Evolutionary conservation across 2,329 filamentous ascomycete species (phyloP).

Genomic region (Penicillium glabrum): DNA sequence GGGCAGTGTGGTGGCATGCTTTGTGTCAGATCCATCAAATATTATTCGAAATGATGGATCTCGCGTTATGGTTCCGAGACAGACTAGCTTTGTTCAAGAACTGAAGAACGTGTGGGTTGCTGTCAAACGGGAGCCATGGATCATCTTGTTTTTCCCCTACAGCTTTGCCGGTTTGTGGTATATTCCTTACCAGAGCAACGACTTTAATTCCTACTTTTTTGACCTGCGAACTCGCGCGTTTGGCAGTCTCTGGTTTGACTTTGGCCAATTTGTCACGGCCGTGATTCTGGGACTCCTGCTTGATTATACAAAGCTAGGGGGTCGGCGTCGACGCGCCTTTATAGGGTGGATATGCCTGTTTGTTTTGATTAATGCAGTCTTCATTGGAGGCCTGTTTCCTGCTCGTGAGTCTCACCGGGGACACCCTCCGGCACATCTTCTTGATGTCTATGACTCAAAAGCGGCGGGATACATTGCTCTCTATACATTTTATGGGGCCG

Average conservation of each 20-base stretch:
- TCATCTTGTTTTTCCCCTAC: slow-evolving; percentile 21
- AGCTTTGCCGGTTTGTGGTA: slow-evolving; percentile 23
- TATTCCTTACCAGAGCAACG: slow-evolving; percentile 24
- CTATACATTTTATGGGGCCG: neutral
- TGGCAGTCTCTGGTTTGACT: slow-evolving; percentile 21
- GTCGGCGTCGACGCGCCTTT: slow-evolving; percentile 9
- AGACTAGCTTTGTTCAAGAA: slow-evolving; percentile 23
- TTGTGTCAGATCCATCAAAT: slow-evolving; percentile 63
- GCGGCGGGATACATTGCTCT: too few species aligned
- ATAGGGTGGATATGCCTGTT: too few species aligned
- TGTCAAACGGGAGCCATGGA: slow-evolving; percentile 18
- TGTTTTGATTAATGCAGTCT: too few species aligned
- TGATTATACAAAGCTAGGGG: slow-evolving; percentile 17
- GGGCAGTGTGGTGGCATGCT: slow-evolving; percentile 63
- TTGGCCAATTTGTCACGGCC: slow-evolving; percentile 20
- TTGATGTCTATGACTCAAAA: too few species aligned
- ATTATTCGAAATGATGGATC: slow-evolving; percentile 70
- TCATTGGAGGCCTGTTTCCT: too few species aligned
- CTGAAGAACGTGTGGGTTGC: slow-evolving; percentile 16
- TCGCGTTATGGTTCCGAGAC: slow-evolving; percentile 31
- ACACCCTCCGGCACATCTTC: too few species aligned
- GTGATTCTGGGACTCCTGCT: slow-evolving; percentile 17
- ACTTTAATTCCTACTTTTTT: slow-evolving; percentile 23
- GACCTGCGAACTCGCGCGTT: slow-evolving; percentile 22
- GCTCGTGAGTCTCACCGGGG: too few species aligned